Evolutionary conservation across 2,329 filamentous ascomycete genomes (phyloP).

Genomic region (Graphilbum fragrans): DNA sequence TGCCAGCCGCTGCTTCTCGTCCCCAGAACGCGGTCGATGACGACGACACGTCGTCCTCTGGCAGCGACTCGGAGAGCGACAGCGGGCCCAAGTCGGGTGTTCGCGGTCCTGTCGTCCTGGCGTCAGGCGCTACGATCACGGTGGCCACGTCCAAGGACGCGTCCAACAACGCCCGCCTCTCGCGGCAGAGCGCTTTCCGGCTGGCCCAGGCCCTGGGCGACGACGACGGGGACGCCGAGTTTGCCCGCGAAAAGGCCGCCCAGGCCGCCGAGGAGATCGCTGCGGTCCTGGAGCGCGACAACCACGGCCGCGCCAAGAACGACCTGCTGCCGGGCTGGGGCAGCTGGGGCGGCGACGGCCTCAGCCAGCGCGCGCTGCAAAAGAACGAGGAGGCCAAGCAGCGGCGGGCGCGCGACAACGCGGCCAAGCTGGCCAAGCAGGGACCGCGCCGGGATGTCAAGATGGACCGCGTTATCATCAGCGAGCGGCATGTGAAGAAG

Average conservation of each 20-base stretch:
- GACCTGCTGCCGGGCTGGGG: constrained; percentile 92
- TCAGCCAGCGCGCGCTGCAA: constrained; percentile 58
- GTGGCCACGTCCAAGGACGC: not conserved
- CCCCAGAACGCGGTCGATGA: constrained; percentile 23
- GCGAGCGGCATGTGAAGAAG: constrained; percentile 83
- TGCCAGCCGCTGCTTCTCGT: too few relatives aligned
- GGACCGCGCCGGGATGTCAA: constrained; percentile 72
- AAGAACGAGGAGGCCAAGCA: constrained; percentile 36
- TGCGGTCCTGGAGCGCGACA: constrained; percentile 58
- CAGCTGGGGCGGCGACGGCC: constrained; percentile 74
- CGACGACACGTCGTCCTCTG: constrained; percentile 15
- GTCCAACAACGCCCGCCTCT: too few relatives aligned
- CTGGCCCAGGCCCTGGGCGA: constrained; percentile 71
- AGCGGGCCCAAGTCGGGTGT: too few relatives aligned
- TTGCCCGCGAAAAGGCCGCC: constrained; percentile 66
- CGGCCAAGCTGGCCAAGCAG: constrained; percentile 61
- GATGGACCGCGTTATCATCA: constrained; percentile 77
- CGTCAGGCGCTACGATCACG: constrained; percentile 5
- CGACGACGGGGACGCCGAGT: constrained; percentile 70
- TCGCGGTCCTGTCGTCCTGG: too few relatives aligned
- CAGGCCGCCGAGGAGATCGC: constrained; percentile 67
- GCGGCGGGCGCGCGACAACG: constrained; percentile 50
- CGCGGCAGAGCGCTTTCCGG: too few relatives aligned
- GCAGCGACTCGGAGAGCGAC: not conserved
- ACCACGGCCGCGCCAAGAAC: constrained; percentile 53